Evolutionary conservation across 805 yeast species (phyloP).

Genomic region (Lipomyces lipofer): DNA sequence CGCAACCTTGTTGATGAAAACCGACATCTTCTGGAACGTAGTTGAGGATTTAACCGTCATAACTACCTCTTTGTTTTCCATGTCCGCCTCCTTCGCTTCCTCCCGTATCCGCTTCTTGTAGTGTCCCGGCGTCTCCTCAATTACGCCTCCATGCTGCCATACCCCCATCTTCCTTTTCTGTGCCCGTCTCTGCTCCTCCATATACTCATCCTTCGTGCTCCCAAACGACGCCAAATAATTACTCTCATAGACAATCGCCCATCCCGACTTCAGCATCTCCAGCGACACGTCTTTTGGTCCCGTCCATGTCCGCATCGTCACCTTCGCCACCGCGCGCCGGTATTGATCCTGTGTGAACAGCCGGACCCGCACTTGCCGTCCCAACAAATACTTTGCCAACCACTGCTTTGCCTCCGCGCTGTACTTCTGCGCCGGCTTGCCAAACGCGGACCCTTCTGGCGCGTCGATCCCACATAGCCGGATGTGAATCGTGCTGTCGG

Average conservation of each 20-base stretch:
- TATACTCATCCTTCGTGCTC: constrained; percentile 13
- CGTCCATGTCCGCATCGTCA: constrained; percentile 57
- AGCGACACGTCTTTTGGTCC: constrained; percentile 80
- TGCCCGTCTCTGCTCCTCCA: constrained; percentile 8
- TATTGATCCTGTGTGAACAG: constrained; percentile 87
- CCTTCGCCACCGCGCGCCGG: constrained; percentile 73
- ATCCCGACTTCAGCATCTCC: constrained; percentile 80
- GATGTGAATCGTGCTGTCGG: constrained; percentile 71
- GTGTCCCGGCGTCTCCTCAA: no score
- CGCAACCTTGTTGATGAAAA: no score
- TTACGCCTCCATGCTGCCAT: constrained; percentile 25
- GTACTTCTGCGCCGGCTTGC: constrained; percentile 86
- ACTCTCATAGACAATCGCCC: constrained; percentile 87
- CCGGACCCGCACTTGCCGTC: constrained; percentile 67
- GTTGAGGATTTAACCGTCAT: no score
- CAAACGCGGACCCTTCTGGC: constrained; percentile 93
- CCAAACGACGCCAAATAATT: constrained; percentile 79
- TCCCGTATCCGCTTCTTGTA: no score
- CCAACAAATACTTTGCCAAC: constrained; percentile 66
- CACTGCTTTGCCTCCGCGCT: constrained; percentile 82
- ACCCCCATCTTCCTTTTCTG: constrained; percentile 13
- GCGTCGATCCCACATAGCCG: constrained; percentile 94
- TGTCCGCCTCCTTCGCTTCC: no score
- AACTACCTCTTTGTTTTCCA: no score
- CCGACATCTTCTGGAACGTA: no score